Evolutionary conservation across 192 early-diverging fungal genomes (phyloP), one percentile per base, ranked within the genome.

Genomic region (Paraglomus brasilianum): DNA sequence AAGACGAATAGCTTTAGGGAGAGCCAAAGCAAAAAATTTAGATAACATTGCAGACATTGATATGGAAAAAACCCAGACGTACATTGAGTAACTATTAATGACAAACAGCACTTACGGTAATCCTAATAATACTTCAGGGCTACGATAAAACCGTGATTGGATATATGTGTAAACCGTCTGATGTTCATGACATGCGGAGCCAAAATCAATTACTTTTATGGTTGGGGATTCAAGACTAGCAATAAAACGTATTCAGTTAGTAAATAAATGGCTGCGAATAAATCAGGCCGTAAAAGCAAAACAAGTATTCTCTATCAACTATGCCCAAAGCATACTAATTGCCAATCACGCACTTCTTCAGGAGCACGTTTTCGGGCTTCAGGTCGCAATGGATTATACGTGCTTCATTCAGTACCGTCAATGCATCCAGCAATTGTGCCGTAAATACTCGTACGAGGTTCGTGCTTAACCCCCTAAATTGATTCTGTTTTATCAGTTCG

Each of bases 141-240:
- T 90, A 58, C 97, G 85, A 69, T 99, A 99, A 78, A 98, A 99
- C 19, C 97, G 85, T 2, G 95, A 98, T 76, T 98, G 95, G 66
- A 99, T 99, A 79, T 99, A 99, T 9, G 95, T 96, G 72, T 98
- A 98, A 30, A 92, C 89, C 0, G 95, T 97, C 72, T 95, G 91
- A 71, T 90, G 90, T 74, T 95, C 95, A 64, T 95, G 89, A 72
- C 95, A 97, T 0, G 97, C 95, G 3, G 92, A 94, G n/a, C 97
- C 97, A 83, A 98, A 96, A 82, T 99, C 97, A 60, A 99, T 99
- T 19, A 99, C 92, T 77, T 99, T 99, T 75, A 99, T 90, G 6
- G 88, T 86, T 5, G 97, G 94, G 46, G 91, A 91, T 73, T 95
- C 92, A 67, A 93, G 81, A 59, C 93, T 93, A 47, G 17, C 15